Evolutionary conservation across 192 early-diverging fungal genomes (phyloP).

Genomic region (Thamnidium elegans): DNA sequence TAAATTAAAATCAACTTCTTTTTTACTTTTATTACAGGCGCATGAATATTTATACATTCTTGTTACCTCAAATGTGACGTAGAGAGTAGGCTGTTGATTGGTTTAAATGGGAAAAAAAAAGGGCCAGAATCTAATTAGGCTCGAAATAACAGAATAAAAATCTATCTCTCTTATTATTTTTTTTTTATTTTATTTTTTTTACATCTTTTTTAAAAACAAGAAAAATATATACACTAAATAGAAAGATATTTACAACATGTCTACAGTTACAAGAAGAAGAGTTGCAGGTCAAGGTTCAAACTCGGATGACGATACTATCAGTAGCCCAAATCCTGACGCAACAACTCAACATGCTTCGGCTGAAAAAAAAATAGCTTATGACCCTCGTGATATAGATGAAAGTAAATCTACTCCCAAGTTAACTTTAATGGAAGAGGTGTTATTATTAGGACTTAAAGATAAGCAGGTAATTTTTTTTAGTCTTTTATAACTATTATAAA

Average conservation of each 20-base stretch:
- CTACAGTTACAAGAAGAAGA: conserved; percentile 32
- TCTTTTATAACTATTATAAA: background rate
- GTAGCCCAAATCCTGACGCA: background rate
- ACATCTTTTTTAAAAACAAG: background rate
- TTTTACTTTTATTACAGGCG: too few species aligned
- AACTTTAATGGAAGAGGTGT: conserved; percentile 95
- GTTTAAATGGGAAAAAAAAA: too few species aligned
- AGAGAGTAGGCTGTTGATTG: too few species aligned
- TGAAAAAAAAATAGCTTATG: conserved; percentile 45
- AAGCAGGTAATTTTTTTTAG: conserved; percentile 56
- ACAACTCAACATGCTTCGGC: background rate
- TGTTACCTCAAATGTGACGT: too few species aligned
- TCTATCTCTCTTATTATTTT: background rate
- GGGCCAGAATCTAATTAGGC: too few species aligned
- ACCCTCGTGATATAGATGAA: conserved; percentile 58
- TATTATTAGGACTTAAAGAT: conserved; percentile 94
- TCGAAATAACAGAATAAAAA: background rate
- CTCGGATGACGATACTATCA: conserved; percentile 8
- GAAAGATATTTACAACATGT: conserved; percentile 14
- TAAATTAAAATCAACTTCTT: background rate
- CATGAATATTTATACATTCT: too few species aligned
- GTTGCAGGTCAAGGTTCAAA: conserved; percentile 16
- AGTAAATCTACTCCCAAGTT: conserved; percentile 53
- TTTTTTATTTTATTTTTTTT: background rate
- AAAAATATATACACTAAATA: background rate